Base-by-base conservation (phyloP, 1,284 basidiomycete genomes). In the Naganishia sp. region DNA sequence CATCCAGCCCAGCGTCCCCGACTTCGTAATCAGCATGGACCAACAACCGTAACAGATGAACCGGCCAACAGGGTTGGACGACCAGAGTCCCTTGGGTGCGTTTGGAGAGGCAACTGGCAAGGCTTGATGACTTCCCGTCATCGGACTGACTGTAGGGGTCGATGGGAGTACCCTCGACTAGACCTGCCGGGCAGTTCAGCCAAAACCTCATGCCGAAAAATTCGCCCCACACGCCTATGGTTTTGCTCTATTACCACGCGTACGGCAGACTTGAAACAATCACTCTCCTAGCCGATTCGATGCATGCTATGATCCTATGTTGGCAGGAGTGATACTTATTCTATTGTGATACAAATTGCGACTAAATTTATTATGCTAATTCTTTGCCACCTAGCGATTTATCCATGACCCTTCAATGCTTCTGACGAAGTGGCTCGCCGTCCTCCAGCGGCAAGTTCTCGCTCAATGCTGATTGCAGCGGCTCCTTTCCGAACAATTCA, bases 401-500 rank as follows among this genome's bases (percentile, higher is more conserved):
- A 4, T 41, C 39, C 32, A 13, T 5, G 3, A 6, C n/a, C 23
- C 39, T 47, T 64, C 46, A 66, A 56, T 66, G 57, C 65, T 56
- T 67, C 45, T 50, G 46, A 32, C 66, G 46, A 18, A 63, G 21
- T 13, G 66, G 66, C 47, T 67, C 66, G 17, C 66, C 66, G 46
- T 67, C 61, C 31, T 75, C 73, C 32, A 74, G 67, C 17, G 78
- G 77, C 63, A 80, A 70, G 21, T 77, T 86, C 72, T 86, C 88
- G 76, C 84, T 85, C 87, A 88, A 90, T 71, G 85, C 81, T 75
- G 88, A 84, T 25, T 83, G 81, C 13, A 87, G 75, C 21, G 82
- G 78, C 70, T 85, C 83, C 10, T 85, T 87, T 42, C 82, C 83
- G 81, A 95, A 95, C 55, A 91, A 90, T 80, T 94, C 91, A 65